Evolutionary conservation across 2,329 filamentous ascomycete genomes (phyloP).

Genomic region (Chaetomiaceae sp.): DNA sequence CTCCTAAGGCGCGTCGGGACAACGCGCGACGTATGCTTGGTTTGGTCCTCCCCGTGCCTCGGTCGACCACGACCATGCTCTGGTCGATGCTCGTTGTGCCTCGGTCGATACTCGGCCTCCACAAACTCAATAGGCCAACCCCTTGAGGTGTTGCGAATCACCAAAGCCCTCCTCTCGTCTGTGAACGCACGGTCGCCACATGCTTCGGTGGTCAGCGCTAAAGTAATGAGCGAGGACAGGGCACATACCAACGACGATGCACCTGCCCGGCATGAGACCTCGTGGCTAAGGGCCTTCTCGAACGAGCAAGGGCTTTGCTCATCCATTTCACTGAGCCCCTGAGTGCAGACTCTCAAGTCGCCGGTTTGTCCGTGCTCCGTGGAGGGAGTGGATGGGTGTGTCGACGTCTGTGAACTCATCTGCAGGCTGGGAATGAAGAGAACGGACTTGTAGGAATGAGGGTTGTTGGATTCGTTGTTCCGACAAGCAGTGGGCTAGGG

Average conservation of each 20-base stretch:
- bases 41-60: constrained; percentile 4
- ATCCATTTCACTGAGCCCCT: too few relatives aligned
- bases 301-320: too few relatives aligned
- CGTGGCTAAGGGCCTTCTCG: too few relatives aligned
- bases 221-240: background rate
- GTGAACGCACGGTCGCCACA: constrained; percentile 5
- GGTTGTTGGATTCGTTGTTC: too few relatives aligned
- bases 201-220: constrained; percentile 7
- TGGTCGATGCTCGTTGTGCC: constrained; percentile 3
- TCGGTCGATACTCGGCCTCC: constrained; percentile 9
- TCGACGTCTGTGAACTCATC: too few relatives aligned
- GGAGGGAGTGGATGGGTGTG: too few relatives aligned
- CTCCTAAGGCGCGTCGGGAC: constrained; percentile 5
- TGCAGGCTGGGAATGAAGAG: too few relatives aligned
- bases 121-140: constrained; percentile 12
- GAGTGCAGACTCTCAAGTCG: too few relatives aligned
- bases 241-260: constrained; percentile 9
- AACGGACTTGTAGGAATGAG: too few relatives aligned
- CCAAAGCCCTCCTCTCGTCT: constrained; percentile 8
- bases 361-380: too few relatives aligned
- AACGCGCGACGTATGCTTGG: background rate
- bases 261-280: too few relatives aligned
- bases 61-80: background rate
- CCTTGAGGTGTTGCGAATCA: constrained; percentile 10
- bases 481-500: too few relatives aligned